Evolutionary conservation across 305 asterid species (phyloP), one percentile per base, ranked within the genome.

Genomic region (Fraxinus latifolia): DNA sequence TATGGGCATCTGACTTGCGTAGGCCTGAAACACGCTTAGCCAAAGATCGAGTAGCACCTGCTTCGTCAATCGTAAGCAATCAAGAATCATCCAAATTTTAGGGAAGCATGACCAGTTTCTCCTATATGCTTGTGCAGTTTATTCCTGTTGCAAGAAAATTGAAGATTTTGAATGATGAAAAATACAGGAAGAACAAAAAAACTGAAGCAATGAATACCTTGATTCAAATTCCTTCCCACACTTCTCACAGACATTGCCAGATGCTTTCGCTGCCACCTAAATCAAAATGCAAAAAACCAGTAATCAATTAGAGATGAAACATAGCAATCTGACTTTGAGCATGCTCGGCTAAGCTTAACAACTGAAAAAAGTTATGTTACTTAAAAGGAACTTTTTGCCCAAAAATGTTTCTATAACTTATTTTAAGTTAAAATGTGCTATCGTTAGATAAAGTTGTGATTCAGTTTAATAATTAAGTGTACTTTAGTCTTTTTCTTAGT

Each of bases 221-320:
- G 99, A 84, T 82, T 90, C 93, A 79, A 96, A 96, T 80, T 96
- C 90, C 68, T 85, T 91, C 44, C 97, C 97, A 81, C 99, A 96
- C 86, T 87, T 93, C 73, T 92, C 97, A 79, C 99, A 96, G 34
- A 9, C 34, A 83, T 86, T 87, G 79, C 90, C 87, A 15, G 91
- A 80, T 77, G 17, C 85, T 84, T 80, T 88, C 5, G 83, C 76
- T 29, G 89, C 83, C n/a, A 23, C 93, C 97, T 95, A 80, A 29
- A 73, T 33, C 37, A 32, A 31, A 32, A 70, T 31, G 25, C 14
- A 14, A 25, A 65, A 25, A 25, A 2, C n/a, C 75, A 32, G 37
- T 31, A 55, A 37, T 32, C 44, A 81, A 32, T 19, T 37, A 68
- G 81, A 62, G 62, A 83, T 3, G 73, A 86, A 42, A 82, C 75